Evolutionary conservation across 805 yeast genomes (phyloP).

Genomic region (Teunomyces stri): DNA sequence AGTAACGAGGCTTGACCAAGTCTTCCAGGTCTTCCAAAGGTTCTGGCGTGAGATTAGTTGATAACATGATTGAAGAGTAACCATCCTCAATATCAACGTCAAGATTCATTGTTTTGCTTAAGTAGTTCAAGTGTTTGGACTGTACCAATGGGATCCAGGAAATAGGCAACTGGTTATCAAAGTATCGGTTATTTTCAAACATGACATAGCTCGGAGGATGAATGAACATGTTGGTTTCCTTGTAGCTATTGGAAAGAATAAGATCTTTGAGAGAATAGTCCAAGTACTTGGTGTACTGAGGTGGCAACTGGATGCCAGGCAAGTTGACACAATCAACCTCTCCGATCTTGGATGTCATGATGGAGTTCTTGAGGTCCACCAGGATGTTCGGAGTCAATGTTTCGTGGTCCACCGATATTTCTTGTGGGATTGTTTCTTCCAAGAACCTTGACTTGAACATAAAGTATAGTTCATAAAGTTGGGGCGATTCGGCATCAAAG

Average conservation of each 20-base stretch:
- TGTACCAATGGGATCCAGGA: constrained; percentile 41
- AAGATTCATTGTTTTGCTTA: constrained; percentile 25
- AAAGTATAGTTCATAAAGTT: constrained; percentile 29
- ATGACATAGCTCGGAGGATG: constrained; percentile 27
- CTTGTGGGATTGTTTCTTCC: constrained; percentile 7
- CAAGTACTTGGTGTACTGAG: constrained; percentile 19
- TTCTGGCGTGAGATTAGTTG: constrained; percentile 5
- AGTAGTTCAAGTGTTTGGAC: constrained; percentile 17
- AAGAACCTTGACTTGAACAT: constrained; percentile 30
- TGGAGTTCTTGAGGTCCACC: constrained; percentile 3
- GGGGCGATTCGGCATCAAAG: constrained; percentile 18
- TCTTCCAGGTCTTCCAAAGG: constrained; percentile 2
- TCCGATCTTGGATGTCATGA: constrained; percentile 9
- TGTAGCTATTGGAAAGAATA: constrained; percentile 17
- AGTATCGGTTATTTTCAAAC: constrained; percentile 19
- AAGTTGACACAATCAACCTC: constrained; percentile 8
- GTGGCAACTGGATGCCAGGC: constrained; percentile 12
- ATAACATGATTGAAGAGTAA: constrained; percentile 26
- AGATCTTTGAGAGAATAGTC: constrained; percentile 23
- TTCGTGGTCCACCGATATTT: not conserved
- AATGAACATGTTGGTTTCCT: constrained; percentile 20
- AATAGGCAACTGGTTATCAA: constrained; percentile 33
- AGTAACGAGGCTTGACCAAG: constrained; percentile 17
- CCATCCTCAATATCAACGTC: constrained; percentile 26
- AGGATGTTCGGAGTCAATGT: not conserved